Conservation (phyloP, 805 yeast genomes). For the Metschnikowia gelsemii region DNA sequence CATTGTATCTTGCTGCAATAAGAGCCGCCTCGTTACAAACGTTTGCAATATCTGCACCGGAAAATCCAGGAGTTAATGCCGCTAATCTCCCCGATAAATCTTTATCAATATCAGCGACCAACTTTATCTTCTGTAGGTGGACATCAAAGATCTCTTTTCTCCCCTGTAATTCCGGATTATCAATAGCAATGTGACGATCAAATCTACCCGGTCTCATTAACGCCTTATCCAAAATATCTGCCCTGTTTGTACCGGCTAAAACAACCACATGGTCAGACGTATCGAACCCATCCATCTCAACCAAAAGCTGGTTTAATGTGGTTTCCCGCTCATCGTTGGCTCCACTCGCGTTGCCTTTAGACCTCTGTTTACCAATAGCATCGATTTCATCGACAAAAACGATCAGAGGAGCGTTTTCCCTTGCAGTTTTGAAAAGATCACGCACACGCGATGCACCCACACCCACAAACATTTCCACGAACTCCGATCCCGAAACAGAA, state of each 20-base stretch:
- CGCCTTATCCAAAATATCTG: slow-evolving; percentile 91
- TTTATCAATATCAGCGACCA: slow-evolving; percentile 27
- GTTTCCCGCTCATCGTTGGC: slow-evolving; percentile 98
- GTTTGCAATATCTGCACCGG: slow-evolving; percentile 98
- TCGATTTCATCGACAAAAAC: slow-evolving; percentile 98
- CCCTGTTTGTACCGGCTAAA: slow-evolving; percentile 94
- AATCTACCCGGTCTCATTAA: slow-evolving; percentile 96
- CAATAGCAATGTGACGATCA: slow-evolving; percentile 88
- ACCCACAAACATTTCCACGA: slow-evolving; percentile 98
- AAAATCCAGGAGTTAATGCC: slow-evolving; percentile 95
- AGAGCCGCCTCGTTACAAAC: slow-evolving; percentile 96
- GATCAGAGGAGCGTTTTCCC: slow-evolving; percentile 92
- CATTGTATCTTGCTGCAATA: slow-evolving; percentile 86
- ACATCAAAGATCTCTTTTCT: slow-evolving; percentile 90
- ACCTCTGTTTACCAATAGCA: slow-evolving; percentile 93
- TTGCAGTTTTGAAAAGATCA: slow-evolving; percentile 87
- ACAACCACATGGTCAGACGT: slow-evolving; percentile 92
- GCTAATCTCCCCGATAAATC: slow-evolving; percentile 82
- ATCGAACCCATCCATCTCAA: slow-evolving; percentile 98
- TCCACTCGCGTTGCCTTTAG: slow-evolving; percentile 78
- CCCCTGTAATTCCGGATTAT: slow-evolving; percentile 92
- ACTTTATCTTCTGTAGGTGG: slow-evolving; percentile 68
- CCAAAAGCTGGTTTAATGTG: slow-evolving; percentile 90
- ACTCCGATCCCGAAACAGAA: slow-evolving; percentile 97
- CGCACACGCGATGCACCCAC: slow-evolving; percentile 98